A percentile compares a stretch with the other conserved stretches of the same genome.
Conservation (phyloP, 331 rosid species). For the Saraca asoca region DNA sequence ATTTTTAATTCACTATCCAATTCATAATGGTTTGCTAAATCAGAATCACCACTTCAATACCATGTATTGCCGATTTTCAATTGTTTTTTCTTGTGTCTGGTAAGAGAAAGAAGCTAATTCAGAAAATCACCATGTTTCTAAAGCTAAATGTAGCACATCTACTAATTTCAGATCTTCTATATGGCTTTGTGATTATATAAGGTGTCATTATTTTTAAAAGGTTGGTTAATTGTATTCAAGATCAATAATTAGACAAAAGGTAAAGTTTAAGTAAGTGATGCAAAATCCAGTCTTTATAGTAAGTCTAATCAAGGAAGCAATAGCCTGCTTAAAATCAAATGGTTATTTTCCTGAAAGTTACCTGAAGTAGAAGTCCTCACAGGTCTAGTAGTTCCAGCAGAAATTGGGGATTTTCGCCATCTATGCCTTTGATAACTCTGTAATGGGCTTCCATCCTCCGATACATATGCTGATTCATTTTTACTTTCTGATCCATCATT, state of each 20-base stretch:
- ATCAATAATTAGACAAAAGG: not conserved
- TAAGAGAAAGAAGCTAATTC: not conserved
- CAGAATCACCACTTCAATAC: slow-evolving; percentile 3
- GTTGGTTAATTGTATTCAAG: too few relatives aligned
- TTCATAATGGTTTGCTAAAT: slow-evolving; percentile 8
- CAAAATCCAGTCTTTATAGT: not conserved
- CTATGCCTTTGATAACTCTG: slow-evolving; percentile 48
- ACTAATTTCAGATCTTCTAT: slow-evolving; percentile 26
- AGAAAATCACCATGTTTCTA: slow-evolving; percentile 13
- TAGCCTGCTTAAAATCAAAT: slow-evolving; percentile 2
- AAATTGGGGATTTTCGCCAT: slow-evolving; percentile 49
- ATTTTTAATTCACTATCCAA: slow-evolving; percentile 8
- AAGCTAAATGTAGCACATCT: not conserved
- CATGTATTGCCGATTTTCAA: not conserved
- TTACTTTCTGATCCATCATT: slow-evolving; percentile 68
- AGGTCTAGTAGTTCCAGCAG: slow-evolving; percentile 53
- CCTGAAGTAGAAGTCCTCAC: slow-evolving; percentile 63
- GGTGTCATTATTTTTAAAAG: not conserved
- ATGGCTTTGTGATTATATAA: not conserved
- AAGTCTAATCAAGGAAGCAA: slow-evolving; percentile 3
- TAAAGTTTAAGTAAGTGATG: not conserved
- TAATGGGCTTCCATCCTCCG: slow-evolving; percentile 73
- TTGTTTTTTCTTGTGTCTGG: not conserved
- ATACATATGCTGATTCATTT: slow-evolving; percentile 54
- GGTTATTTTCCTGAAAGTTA: slow-evolving; percentile 35